These are phyloP conservation scores for Evansstolkia leycettana DNA, from an alignment of 495 filamentous ascomycete species.

Conservation along the genomic window DNA sequence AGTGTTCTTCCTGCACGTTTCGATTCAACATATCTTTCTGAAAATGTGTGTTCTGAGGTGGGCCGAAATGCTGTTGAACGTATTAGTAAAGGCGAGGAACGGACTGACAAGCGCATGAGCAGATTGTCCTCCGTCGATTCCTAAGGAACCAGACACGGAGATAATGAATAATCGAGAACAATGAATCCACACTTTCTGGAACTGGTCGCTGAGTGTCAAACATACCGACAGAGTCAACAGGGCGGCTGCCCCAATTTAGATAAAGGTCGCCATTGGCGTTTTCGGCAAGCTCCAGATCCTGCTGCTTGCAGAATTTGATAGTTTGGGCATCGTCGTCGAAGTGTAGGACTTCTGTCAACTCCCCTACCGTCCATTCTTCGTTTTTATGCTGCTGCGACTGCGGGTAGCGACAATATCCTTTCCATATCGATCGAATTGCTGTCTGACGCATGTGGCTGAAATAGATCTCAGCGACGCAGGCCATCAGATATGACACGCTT, in stretches of 20 bases:
- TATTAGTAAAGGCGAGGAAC: background rate
- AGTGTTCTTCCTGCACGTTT: slow-evolving; percentile 38
- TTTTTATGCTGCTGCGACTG: slow-evolving; percentile 54
- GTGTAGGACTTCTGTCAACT: slow-evolving; percentile 51
- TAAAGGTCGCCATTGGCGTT: slow-evolving; percentile 38
- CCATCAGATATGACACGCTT: slow-evolving; percentile 77
- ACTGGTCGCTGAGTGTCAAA: slow-evolving; percentile 4
- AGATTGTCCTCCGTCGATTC: background rate
- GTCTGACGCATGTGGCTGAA: slow-evolving; percentile 71
- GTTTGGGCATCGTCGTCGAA: slow-evolving; percentile 68
- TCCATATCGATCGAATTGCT: slow-evolving; percentile 59
- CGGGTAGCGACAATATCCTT: slow-evolving; percentile 39
- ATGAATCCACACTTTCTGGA: background rate
- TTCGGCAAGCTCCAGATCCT: slow-evolving; percentile 49
- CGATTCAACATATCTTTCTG: slow-evolving; percentile 34
- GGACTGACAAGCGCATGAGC: background rate
- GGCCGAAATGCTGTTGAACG: slow-evolving; percentile 24
- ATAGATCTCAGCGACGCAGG: slow-evolving; percentile 83
- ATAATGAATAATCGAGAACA: background rate
- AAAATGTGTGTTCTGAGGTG: slow-evolving; percentile 38
- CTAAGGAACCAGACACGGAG: background rate
- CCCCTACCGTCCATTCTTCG: slow-evolving; percentile 60
- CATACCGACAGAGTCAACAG: slow-evolving; percentile 32
- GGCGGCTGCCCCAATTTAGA: slow-evolving; percentile 36
- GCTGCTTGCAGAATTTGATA: slow-evolving; percentile 52